These are phyloP conservation scores for Alternaria novae-zelandiae DNA, from an alignment of 2,329 filamentous ascomycete species.

Conservation along the genomic window DNA sequence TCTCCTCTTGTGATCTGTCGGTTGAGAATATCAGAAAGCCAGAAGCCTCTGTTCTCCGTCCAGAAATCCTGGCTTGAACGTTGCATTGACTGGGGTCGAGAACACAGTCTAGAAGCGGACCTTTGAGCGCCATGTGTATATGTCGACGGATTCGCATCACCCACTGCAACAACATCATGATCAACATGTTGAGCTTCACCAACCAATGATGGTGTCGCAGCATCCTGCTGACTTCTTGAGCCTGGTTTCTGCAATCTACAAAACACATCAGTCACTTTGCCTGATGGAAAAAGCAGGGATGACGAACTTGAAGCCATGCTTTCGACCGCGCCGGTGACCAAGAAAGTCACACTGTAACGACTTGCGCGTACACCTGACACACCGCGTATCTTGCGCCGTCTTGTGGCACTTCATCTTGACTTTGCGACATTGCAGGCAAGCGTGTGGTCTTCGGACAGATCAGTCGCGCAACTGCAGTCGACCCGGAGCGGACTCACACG, in stretches of 20 bases:
- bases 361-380: background rate
- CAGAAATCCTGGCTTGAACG: background rate
- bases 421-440: background rate
- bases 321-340: conserved; percentile 1
- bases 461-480: background rate
- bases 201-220: background rate
- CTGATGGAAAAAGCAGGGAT: background rate
- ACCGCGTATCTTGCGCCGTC: background rate
- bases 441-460: background rate
- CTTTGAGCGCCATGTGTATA: background rate
- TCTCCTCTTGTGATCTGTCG: background rate
- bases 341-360: background rate
- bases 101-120: background rate
- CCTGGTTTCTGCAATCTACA: background rate
- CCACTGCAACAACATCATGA: background rate
- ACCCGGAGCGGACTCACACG: background rate
- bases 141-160: background rate
- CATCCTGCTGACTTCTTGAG: fast-evolving
- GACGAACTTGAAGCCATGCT: background rate
- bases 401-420: background rate
- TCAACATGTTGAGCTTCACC: background rate
- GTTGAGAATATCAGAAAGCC: background rate
- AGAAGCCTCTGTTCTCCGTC: background rate
- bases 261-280: background rate
- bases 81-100: background rate